These are phyloP conservation scores for Sclerotinia minor DNA, from an alignment of 2,329 filamentous ascomycete species.

Conservation along the genomic window DNA sequence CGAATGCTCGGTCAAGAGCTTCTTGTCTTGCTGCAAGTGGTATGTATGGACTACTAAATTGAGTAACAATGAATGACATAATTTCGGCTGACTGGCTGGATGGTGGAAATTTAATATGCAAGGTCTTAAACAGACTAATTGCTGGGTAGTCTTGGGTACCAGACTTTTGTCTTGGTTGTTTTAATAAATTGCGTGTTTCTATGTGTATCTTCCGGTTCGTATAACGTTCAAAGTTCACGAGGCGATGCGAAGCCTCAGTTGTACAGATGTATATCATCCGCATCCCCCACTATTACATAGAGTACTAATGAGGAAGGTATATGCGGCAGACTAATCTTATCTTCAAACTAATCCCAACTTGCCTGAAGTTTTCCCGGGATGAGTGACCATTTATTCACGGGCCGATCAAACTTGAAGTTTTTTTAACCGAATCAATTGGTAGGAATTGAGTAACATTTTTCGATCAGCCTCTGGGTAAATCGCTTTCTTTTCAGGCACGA, in stretches of 20 bases:
- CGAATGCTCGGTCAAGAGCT: constrained; percentile 13
- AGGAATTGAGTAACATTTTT: neutral
- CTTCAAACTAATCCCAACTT: neutral
- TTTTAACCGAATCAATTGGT: neutral
- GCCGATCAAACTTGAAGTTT: neutral
- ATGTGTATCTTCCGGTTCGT: neutral
- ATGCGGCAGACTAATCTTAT: neutral
- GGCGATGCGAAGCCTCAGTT: neutral
- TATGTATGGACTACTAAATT: constrained; percentile 12
- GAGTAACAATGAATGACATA: constrained; percentile 10
- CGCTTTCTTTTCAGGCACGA: neutral
- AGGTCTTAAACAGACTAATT: neutral
- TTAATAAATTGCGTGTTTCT: no score
- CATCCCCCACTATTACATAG: neutral
- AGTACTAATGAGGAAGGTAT: constrained; percentile 9
- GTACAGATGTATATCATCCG: neutral
- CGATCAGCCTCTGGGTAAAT: neutral
- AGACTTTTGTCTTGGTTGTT: neutral
- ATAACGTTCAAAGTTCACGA: neutral
- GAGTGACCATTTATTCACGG: neutral
- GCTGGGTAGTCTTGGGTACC: neutral
- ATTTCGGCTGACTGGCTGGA: neutral
- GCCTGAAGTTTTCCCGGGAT: neutral
- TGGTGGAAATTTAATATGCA: neutral
- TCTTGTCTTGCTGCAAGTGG: constrained; percentile 10